phyloP scores from a whole-genome alignment of 2,329 filamentous ascomycete genomes.

The Hymenoscyphus repandus region DNA sequence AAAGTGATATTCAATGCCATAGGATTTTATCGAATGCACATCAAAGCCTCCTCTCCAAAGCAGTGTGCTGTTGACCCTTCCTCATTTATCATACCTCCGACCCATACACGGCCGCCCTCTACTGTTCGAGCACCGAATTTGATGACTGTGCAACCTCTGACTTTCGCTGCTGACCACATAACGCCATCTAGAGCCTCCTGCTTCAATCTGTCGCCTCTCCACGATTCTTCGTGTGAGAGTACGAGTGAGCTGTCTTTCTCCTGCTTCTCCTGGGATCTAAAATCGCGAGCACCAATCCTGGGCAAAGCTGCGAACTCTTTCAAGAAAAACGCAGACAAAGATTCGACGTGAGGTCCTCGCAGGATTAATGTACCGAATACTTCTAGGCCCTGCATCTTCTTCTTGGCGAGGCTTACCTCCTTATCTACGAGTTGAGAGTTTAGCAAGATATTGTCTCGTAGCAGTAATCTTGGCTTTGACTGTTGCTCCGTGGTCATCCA shows the following conservation, averaged over 20 bases:
- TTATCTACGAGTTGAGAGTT: conserved; percentile 45
- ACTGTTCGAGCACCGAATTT: conserved; percentile 84
- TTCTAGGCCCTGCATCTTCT: conserved; percentile 68
- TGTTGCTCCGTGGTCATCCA: conserved; percentile 45
- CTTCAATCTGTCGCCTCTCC: conserved; percentile 50
- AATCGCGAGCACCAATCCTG: conserved; percentile 77
- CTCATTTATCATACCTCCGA: conserved; percentile 66
- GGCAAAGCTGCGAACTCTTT: conserved; percentile 73
- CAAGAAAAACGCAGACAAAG: conserved; percentile 69
- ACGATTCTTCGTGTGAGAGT: conserved; percentile 41
- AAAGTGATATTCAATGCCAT: too few species aligned
- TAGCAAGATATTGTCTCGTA: conserved; percentile 81
- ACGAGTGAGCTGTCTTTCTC: conserved; percentile 36
- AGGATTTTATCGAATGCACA: conserved; percentile 57
- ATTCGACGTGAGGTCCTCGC: conserved; percentile 63
- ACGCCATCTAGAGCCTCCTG: conserved; percentile 57
- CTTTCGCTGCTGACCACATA: conserved; percentile 76
- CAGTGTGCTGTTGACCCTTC: conserved; percentile 65
- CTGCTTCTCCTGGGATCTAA: conserved; percentile 50
- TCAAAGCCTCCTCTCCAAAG: conserved; percentile 77
- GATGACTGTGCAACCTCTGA: conserved; percentile 80
- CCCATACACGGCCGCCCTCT: conserved; percentile 76
- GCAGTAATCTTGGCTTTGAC: conserved; percentile 55
- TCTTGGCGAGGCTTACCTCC: conserved; percentile 38
- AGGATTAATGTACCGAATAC: conserved; percentile 83